Conservation (phyloP, 1,139 yeast species). For the Meyerozyma elateridarum region DNA sequence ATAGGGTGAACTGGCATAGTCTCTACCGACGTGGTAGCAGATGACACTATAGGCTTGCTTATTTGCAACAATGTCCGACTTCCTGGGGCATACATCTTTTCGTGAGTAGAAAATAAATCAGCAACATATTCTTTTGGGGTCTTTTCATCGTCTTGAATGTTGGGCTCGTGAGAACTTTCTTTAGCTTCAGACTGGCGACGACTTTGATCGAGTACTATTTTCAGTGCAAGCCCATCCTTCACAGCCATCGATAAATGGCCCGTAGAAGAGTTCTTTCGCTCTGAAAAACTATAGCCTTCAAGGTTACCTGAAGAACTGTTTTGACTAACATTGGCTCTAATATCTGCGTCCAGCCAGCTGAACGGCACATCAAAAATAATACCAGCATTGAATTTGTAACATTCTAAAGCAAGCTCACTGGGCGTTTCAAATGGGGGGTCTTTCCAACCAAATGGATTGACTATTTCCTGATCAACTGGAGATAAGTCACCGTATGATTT, state of each 20-base stretch:
- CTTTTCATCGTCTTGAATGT: slow-evolving; percentile 4
- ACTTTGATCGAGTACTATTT: not conserved
- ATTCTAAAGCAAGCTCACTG: not conserved
- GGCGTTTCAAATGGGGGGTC: not conserved
- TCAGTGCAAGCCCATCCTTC: slow-evolving; percentile 3
- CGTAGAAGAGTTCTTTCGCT: slow-evolving; percentile 4
- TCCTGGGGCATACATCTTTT: slow-evolving; percentile 21
- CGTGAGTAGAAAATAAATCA: slow-evolving; percentile 32
- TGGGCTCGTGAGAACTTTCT: slow-evolving; percentile 1
- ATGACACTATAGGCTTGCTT: slow-evolving; percentile 17
- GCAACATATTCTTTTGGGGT: slow-evolving; percentile 18
- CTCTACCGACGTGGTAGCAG: slow-evolving; percentile 24
- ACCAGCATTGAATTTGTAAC: slow-evolving; percentile 2
- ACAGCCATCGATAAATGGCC: slow-evolving; percentile 4
- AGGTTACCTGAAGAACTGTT: not conserved
- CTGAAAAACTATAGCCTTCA: slow-evolving; percentile 5
- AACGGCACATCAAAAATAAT: slow-evolving; percentile 2
- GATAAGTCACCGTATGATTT: not conserved
- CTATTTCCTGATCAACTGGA: not conserved
- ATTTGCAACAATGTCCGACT: slow-evolving; percentile 9
- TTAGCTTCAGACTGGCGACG: not conserved
- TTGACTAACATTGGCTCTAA: not conserved
- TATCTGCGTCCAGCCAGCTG: slow-evolving; percentile 4
- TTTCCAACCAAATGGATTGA: not conserved
- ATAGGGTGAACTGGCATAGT: slow-evolving; percentile 18